Conservation (phyloP, 371 early-diverging fungal genomes). For the Dinochytrium kinnereticum region DNA sequence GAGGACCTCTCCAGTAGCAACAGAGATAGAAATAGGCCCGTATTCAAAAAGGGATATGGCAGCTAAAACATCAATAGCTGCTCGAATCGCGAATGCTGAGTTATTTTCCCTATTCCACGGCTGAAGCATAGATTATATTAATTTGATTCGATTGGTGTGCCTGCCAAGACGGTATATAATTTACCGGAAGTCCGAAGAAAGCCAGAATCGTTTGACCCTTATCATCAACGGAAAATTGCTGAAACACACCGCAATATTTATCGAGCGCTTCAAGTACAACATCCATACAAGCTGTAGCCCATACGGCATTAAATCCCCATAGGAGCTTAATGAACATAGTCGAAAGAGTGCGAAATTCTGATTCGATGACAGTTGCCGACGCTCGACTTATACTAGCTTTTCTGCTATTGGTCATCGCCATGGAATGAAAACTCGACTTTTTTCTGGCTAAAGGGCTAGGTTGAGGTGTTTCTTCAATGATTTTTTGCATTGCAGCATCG, state of each 20-base stretch:
- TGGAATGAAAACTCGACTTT: background rate
- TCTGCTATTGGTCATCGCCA: background rate
- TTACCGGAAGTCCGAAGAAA: slow-evolving; percentile 12
- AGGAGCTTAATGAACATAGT: slow-evolving; percentile 6
- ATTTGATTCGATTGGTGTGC: too few relatives aligned
- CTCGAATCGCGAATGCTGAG: background rate
- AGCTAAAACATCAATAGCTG: background rate
- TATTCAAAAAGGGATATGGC: background rate
- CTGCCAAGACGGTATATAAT: background rate
- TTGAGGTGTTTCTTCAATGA: background rate
- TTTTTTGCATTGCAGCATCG: background rate
- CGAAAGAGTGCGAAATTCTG: background rate
- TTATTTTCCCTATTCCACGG: background rate
- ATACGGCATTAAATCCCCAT: background rate
- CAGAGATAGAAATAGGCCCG: background rate
- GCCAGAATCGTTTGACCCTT: slow-evolving; percentile 16
- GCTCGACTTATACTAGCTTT: background rate
- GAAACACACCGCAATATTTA: slow-evolving; percentile 3
- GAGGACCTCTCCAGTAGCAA: slow-evolving; percentile 1
- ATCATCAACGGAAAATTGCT: slow-evolving; percentile 18
- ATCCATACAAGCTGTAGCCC: background rate
- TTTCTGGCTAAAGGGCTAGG: background rate
- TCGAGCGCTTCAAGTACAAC: background rate
- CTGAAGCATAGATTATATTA: background rate
- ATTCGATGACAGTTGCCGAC: background rate